phyloP scores from a whole-genome alignment of 768 basidiomycete species.

The Sistotremastrum suecicum region DNA sequence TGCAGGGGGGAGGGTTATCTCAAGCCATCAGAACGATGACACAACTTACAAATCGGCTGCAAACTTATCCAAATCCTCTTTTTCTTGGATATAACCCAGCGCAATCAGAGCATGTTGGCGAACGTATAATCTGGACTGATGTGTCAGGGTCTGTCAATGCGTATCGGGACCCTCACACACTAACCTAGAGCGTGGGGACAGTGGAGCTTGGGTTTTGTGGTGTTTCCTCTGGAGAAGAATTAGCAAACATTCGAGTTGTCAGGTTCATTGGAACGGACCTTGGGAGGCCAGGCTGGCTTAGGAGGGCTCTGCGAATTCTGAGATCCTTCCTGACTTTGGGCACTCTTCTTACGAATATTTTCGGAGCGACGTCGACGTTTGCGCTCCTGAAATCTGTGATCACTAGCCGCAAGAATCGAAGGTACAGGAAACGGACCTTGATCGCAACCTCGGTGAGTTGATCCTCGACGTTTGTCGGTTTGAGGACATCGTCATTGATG shows the following conservation, averaged over 20 bases:
- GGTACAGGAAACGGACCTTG: slow-evolving; percentile 21
- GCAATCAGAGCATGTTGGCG: slow-evolving; percentile 50
- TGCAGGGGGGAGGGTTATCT: no score
- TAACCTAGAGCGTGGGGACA: slow-evolving; percentile 37
- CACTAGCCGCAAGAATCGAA: not conserved
- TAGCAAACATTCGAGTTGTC: slow-evolving; percentile 32
- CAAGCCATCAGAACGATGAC: no score
- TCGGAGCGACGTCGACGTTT: slow-evolving; percentile 13
- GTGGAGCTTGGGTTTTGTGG: slow-evolving; percentile 26
- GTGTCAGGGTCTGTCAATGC: slow-evolving; percentile 1
- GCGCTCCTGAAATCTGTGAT: slow-evolving; percentile 1
- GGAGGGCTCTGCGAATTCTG: not conserved
- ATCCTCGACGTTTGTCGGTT: slow-evolving; percentile 54
- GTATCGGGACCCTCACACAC: slow-evolving; percentile 7
- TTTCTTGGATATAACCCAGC: slow-evolving; percentile 40
- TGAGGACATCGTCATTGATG: slow-evolving; percentile 56
- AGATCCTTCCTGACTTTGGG: slow-evolving; percentile 6
- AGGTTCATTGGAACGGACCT: slow-evolving; percentile 12
- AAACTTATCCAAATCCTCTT: slow-evolving; percentile 39
- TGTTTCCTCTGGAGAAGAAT: slow-evolving; percentile 45
- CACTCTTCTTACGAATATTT: slow-evolving; percentile 6
- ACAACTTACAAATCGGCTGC: slow-evolving; percentile 50
- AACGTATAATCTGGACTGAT: slow-evolving; percentile 28
- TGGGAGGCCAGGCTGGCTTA: slow-evolving; percentile 5
- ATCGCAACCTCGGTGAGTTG: slow-evolving; percentile 41